A percentile compares a stretch with the other conserved stretches of the same genome.
Conservation (phyloP, 345 rosid genomes). For the Boechera divaricarpa region DNA sequence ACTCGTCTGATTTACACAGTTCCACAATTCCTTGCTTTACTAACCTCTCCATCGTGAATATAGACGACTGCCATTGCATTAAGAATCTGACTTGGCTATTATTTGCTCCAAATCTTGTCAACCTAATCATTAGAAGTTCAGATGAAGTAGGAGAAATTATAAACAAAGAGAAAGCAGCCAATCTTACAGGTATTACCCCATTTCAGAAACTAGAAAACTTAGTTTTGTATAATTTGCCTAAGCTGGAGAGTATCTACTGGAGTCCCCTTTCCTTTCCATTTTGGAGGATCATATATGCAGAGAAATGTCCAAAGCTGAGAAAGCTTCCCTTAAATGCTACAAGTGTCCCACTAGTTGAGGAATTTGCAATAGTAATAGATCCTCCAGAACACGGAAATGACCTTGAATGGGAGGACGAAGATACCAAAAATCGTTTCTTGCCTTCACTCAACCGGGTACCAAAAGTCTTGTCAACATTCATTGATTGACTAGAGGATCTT, state of each 20-base stretch:
- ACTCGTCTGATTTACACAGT: background rate
- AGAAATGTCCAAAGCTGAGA: background rate
- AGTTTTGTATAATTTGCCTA: rapidly evolving
- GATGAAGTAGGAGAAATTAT: background rate
- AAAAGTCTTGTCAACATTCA: no score
- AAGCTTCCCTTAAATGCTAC: constrained; percentile 9
- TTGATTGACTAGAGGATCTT: no score
- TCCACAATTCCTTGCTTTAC: background rate
- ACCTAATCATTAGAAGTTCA: rapidly evolving
- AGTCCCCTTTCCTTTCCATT: constrained; percentile 1
- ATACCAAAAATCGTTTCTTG: background rate
- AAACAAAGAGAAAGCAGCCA: constrained; percentile 4
- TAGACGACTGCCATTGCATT: rapidly evolving
- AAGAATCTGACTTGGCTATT: constrained; percentile 12
- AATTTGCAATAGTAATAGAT: rapidly evolving
- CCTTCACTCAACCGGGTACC: no score
- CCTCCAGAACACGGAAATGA: background rate
- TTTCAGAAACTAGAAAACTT: background rate
- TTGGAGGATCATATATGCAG: rapidly evolving
- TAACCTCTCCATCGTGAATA: background rate
- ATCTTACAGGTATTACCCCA: background rate
- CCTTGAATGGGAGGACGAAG: background rate
- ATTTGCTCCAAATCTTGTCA: constrained; percentile 10
- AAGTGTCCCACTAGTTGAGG: background rate
- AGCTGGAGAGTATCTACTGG: constrained; percentile 20